A percentile compares a stretch with the other conserved stretches of the same genome.
phyloP scores from a whole-genome alignment of 768 basidiomycete species.

The Mycena rebaudengoi region DNA sequence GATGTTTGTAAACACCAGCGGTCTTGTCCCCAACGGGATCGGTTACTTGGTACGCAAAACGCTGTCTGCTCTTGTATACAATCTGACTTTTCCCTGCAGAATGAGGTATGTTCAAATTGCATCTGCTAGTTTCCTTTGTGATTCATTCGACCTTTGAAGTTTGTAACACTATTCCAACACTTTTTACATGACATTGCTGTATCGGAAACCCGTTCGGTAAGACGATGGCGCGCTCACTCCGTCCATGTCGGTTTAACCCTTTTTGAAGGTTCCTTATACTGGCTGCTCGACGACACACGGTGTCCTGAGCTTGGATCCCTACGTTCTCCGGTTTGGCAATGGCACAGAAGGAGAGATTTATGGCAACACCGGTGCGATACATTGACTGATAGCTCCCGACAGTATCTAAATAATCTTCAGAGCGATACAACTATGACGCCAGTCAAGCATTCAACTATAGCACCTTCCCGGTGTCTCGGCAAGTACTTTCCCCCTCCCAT shows the following conservation, averaged over 20 bases:
- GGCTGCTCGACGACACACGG: constrained; percentile 68
- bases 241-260: not conserved
- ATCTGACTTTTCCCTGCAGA: not conserved
- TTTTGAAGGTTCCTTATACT: constrained; percentile 59
- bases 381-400: not conserved
- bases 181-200: constrained; percentile 57
- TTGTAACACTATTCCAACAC: constrained; percentile 59
- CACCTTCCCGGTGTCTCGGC: constrained; percentile 60
- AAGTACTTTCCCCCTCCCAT: constrained; percentile 3
- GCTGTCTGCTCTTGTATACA: not conserved
- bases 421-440: constrained; percentile 66
- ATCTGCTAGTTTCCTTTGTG: not conserved
- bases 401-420: constrained; percentile 35
- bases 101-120: constrained; percentile 10
- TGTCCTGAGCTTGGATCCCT: constrained; percentile 65
- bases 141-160: constrained; percentile 43
- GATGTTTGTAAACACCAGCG: constrained; percentile 43
- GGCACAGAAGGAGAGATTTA: constrained; percentile 62
- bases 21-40: constrained; percentile 49
- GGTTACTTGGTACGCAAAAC: constrained; percentile 51
- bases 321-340: constrained; percentile 58
- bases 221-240: constrained; percentile 6
- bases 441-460: constrained; percentile 60
- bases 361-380: constrained; percentile 55
- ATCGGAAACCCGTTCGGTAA: constrained; percentile 59